Conservation (phyloP, 805 yeast genomes). For the Zygoascus bituminiphila region DNA sequence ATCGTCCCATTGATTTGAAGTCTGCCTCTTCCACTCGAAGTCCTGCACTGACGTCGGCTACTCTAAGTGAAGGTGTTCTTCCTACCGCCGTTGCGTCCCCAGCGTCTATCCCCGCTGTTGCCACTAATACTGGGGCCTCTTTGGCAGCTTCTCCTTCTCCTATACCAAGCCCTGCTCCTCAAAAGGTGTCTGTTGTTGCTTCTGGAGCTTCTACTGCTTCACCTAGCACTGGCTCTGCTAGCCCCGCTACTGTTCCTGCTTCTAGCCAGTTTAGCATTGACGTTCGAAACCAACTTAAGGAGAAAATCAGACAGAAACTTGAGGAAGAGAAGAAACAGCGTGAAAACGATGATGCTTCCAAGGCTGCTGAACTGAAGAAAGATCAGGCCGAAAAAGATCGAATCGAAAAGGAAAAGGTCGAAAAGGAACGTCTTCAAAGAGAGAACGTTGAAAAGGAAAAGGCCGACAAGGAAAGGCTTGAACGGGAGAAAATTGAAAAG, state of each 20-base stretch:
- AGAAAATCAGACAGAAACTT: slow-evolving; percentile 12
- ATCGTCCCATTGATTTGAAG: slow-evolving; percentile 19
- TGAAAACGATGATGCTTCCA: background rate
- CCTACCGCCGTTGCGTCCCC: background rate
- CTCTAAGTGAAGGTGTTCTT: no score
- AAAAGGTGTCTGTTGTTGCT: background rate
- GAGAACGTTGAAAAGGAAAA: slow-evolving; percentile 1
- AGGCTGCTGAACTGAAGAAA: slow-evolving; percentile 8
- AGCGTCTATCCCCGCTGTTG: background rate
- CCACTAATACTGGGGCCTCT: background rate
- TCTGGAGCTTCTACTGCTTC: no score
- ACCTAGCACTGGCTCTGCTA: slow-evolving; percentile 6
- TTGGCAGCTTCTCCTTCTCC: slow-evolving; percentile 4
- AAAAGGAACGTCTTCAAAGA: slow-evolving; percentile 8
- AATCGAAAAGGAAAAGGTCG: slow-evolving; percentile 13
- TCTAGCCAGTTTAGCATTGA: slow-evolving; percentile 6
- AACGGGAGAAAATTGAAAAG: slow-evolving; percentile 15
- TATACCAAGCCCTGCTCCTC: slow-evolving; percentile 2
- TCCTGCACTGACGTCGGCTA: background rate
- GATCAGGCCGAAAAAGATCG: background rate
- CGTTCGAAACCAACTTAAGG: slow-evolving; percentile 14
- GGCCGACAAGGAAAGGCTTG: slow-evolving; percentile 6
- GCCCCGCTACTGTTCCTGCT: slow-evolving; percentile 3
- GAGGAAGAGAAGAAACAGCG: slow-evolving; percentile 10
- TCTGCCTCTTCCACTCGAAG: background rate